phyloP scores from a whole-genome alignment of 495 filamentous ascomycete genomes.

The Recurvomyces mirabilis region DNA sequence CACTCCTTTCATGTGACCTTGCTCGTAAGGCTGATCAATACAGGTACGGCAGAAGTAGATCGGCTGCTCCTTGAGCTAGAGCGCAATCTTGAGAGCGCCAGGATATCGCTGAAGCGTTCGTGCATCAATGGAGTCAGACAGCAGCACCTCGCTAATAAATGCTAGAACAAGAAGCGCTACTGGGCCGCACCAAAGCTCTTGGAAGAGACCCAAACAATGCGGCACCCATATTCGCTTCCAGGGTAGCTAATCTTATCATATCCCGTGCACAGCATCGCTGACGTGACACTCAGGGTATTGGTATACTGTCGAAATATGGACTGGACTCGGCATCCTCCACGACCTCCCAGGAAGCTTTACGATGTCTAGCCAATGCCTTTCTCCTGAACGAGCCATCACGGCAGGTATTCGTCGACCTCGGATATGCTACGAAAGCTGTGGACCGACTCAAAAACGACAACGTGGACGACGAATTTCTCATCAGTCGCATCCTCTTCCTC shows the following conservation, averaged over 20 bases:
- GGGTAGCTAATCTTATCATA: constrained; percentile 35
- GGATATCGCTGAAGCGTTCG: constrained; percentile 11
- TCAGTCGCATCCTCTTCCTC: constrained; percentile 72
- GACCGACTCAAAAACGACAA: constrained; percentile 63
- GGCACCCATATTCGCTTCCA: constrained; percentile 67
- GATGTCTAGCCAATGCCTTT: constrained; percentile 80
- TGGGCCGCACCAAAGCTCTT: constrained; percentile 69
- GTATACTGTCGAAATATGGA: constrained; percentile 58
- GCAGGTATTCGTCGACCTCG: constrained; percentile 72
- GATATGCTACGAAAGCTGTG: constrained; percentile 57
- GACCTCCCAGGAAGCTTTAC: constrained; percentile 62
- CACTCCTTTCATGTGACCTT: neutral
- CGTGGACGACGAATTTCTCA: constrained; percentile 79
- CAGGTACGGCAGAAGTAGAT: constrained; percentile 10
- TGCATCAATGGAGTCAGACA: neutral
- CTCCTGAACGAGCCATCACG: constrained; percentile 59
- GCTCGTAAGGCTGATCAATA: neutral
- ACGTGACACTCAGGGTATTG: constrained; percentile 50
- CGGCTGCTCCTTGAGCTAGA: constrained; percentile 12
- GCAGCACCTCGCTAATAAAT: neutral
- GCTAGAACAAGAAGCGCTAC: constrained; percentile 27
- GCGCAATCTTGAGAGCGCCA: constrained; percentile 11
- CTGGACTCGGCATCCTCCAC: constrained; percentile 46
- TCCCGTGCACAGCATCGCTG: neutral
- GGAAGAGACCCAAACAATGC: constrained; percentile 60